Conservation (phyloP, 208 protist species). For the Crithidia acanthocephali region DNA sequence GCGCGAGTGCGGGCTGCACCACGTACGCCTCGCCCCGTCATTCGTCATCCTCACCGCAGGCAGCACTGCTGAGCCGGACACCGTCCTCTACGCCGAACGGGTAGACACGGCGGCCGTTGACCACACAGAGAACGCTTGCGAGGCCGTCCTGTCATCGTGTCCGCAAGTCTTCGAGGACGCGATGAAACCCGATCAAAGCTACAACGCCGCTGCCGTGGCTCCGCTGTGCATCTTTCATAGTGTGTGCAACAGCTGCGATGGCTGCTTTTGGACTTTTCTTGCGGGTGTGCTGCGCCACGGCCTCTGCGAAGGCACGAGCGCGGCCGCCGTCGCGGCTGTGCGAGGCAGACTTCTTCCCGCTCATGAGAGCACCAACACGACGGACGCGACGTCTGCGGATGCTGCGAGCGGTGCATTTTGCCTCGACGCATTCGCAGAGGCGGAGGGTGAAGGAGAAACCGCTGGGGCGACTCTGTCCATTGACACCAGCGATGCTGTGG, state of each 20-base stretch:
- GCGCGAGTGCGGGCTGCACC: conserved; percentile 4
- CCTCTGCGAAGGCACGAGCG: conserved; percentile 17
- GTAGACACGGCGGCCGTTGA: not conserved
- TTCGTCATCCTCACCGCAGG: too few species aligned
- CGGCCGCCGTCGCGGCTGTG: conserved; percentile 20
- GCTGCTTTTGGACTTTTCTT: conserved; percentile 37
- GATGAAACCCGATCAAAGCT: not conserved
- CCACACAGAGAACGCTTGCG: not conserved
- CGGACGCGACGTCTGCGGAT: not conserved
- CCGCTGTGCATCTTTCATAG: conserved; percentile 31
- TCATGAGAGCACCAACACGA: conserved; percentile 7
- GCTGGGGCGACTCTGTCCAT: not conserved
- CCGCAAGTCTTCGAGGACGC: not conserved
- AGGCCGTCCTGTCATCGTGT: conserved; percentile 4
- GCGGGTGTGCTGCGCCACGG: conserved; percentile 16
- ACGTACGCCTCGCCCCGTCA: not conserved
- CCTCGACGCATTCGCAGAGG: conserved; percentile 18
- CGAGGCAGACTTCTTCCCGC: conserved; percentile 27
- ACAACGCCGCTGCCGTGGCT: not conserved
- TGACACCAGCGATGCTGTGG: not conserved
- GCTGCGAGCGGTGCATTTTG: too few species aligned
- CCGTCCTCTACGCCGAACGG: conserved; percentile 3
- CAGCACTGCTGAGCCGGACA: not conserved
- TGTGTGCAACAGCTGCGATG: not conserved
- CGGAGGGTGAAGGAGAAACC: not conserved